Base-by-base conservation (phyloP, 768 basidiomycete species). In the Lanmaoa rubissima region DNA sequence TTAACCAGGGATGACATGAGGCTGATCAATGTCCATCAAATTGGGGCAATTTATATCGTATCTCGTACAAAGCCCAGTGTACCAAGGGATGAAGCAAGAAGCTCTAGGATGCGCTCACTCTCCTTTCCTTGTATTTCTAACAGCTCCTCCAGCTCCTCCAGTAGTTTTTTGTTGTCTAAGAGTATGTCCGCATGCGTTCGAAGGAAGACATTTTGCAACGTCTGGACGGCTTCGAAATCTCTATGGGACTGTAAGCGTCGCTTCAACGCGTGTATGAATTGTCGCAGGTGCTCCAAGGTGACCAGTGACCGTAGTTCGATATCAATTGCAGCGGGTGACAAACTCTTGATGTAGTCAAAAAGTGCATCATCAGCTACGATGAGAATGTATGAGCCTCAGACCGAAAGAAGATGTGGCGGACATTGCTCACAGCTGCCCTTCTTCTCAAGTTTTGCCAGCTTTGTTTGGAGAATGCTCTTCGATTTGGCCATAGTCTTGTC, bases 221-320 rank as follows among this genome's bases (percentile, higher is more conserved):
- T 82, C 71, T 98, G 94, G 4, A 96, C 90, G 13, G 93, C 94
- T 72, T 99, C 97, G 66, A 97, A 98, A 74, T 99, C 97, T 47
- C 84, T 83, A 61, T 86, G 91, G 8, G 90, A 90, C 35, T 71
- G 74, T 28, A 98, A 78, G 4, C 96, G 86, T 53, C 75, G 82
- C 12, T 78, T 82, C 26, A 98, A 77, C 0, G 93, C 89, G 55
- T 79, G 75, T 45, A 97, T 74, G 75, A 98, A 98, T 19, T 78
- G 69, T 1, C 71, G 74, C 21, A 95, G 78, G 52, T 82, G 80
- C 42, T 85, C 78, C 36, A 90, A 74, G 4, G 85, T 80, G 31
- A 83, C 73, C 51, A 98, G 75, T 1, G 88, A 88, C 10, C 92
- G 90, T 24, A 99, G 76, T 67, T 98, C 96, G 17, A 97, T 77